Evolutionary conservation across 2,329 filamentous ascomycete genomes (phyloP).

Genomic region (Arthroderma uncinatum): DNA sequence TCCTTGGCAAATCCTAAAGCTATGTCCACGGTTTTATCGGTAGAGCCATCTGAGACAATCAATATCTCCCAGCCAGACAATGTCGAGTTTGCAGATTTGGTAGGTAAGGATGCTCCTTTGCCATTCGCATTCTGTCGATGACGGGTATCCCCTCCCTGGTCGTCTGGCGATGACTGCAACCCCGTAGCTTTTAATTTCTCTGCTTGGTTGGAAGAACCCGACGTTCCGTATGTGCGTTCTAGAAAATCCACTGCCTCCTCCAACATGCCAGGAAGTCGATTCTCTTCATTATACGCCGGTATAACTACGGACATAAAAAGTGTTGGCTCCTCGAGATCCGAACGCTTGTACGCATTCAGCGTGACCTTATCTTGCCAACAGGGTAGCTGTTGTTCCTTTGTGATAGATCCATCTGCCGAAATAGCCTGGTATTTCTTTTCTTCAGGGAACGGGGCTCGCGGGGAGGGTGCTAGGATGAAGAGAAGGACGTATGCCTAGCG

Average conservation of each 20-base stretch:
- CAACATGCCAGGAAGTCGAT: slow-evolving; percentile 70
- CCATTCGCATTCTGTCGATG: slow-evolving; percentile 24
- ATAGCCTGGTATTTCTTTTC: slow-evolving; percentile 82
- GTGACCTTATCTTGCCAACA: slow-evolving; percentile 80
- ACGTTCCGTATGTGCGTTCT: slow-evolving; percentile 59
- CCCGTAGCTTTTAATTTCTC: slow-evolving; percentile 27
- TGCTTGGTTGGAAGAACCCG: slow-evolving; percentile 19
- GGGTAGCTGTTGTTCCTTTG: slow-evolving; percentile 49
- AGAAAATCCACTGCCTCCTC: slow-evolving; percentile 84
- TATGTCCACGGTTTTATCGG: slow-evolving; percentile 66
- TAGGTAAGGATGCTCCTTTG: slow-evolving; percentile 20
- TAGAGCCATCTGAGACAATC: slow-evolving; percentile 80
- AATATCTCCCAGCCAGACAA: slow-evolving; percentile 76
- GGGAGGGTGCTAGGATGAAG: slow-evolving; percentile 66
- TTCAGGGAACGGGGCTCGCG: slow-evolving; percentile 59
- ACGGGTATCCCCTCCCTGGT: slow-evolving; percentile 9
- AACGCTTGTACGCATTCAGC: slow-evolving; percentile 33
- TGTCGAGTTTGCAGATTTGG: slow-evolving; percentile 27
- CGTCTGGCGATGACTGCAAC: slow-evolving; percentile 19
- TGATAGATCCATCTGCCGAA: slow-evolving; percentile 50
- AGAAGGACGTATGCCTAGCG: slow-evolving; percentile 43
- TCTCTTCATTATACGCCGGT: slow-evolving; percentile 89
- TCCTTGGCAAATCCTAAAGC: slow-evolving; percentile 69
- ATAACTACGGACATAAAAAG: slow-evolving; percentile 87
- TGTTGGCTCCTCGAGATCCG: slow-evolving; percentile 58